Percentiles rank a stretch among this genome's conserved stretches.
Conservation (phyloP, 805 yeast species). For the Kluyveromyces wickerhamii region DNA sequence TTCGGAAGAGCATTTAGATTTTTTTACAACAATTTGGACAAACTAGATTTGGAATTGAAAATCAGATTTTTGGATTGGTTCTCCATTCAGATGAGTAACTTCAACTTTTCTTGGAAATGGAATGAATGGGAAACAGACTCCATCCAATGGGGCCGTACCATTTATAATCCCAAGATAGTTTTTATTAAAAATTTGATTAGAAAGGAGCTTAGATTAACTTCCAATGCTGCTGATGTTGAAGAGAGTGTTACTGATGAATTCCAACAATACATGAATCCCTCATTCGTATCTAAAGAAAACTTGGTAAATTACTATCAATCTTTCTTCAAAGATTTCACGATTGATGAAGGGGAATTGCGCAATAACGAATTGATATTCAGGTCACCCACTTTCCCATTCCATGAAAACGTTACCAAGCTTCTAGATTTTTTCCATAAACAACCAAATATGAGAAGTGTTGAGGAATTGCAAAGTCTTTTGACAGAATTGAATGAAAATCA, state of each 20-base stretch:
- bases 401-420: constrained; percentile 31
- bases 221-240: constrained; percentile 52
- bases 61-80: constrained; percentile 82
- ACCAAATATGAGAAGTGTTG: constrained; percentile 23
- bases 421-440: constrained; percentile 33
- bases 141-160: constrained; percentile 34
- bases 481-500: constrained; percentile 25
- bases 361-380: constrained; percentile 34
- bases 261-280: constrained; percentile 38
- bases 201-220: constrained; percentile 80
- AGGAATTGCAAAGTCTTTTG: constrained; percentile 26
- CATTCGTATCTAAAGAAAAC: constrained; percentile 31
- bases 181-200: constrained; percentile 72
- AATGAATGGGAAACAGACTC: constrained; percentile 77
- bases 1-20: constrained; percentile 87
- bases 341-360: constrained; percentile 25
- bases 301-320: constrained; percentile 33
- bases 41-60: constrained; percentile 68
- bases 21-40: constrained; percentile 58
- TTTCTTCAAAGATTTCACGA: constrained; percentile 18
- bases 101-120: constrained; percentile 97
- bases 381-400: constrained; percentile 32
- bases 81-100: constrained; percentile 85
- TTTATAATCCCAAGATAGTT: constrained; percentile 62
- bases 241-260: constrained; percentile 63